Percentiles rank a stretch among this genome's conserved stretches.
Conservation (phyloP, 106 monocot species). For the Platanthera guangdongensis region DNA sequence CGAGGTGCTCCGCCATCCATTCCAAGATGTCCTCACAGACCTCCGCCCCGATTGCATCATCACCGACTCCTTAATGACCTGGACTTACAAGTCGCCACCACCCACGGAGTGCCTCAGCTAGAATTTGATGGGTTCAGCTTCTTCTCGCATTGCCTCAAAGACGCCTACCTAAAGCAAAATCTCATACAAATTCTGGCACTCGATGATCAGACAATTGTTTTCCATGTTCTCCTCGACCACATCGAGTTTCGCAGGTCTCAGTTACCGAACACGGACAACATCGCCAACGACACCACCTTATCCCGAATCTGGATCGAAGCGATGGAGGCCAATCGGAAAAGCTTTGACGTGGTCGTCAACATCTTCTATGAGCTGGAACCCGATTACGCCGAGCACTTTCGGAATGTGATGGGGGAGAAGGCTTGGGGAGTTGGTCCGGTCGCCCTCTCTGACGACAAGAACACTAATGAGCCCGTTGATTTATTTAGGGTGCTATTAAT, state of each 20-base stretch:
- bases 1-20: constrained; percentile 4
- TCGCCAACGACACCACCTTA: constrained; percentile 4
- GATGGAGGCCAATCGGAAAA: neutral
- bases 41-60: constrained; percentile 35
- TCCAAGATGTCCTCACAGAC: neutral
- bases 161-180: neutral
- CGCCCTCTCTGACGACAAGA: constrained; percentile 2
- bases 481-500: no score
- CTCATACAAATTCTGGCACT: neutral
- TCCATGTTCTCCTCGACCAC: constrained; percentile 24
- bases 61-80: constrained; percentile 25
- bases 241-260: constrained; percentile 18
- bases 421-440: constrained; percentile 21
- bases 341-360: constrained; percentile 20
- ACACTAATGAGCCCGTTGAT: neutral
- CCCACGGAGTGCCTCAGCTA: constrained; percentile 19
- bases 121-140: constrained; percentile 25
- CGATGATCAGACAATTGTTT: constrained; percentile 2
- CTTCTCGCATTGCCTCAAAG: constrained; percentile 7
- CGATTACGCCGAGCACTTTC: constrained; percentile 15
- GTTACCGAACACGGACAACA: neutral
- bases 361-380: constrained; percentile 26
- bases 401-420: neutral
- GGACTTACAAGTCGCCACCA: constrained; percentile 19
- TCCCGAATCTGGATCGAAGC: constrained; percentile 3